Evolutionary conservation across 2,329 filamentous ascomycete genomes (phyloP), one percentile per base, ranked within the genome.

Genomic region (Beauveria caledonica): DNA sequence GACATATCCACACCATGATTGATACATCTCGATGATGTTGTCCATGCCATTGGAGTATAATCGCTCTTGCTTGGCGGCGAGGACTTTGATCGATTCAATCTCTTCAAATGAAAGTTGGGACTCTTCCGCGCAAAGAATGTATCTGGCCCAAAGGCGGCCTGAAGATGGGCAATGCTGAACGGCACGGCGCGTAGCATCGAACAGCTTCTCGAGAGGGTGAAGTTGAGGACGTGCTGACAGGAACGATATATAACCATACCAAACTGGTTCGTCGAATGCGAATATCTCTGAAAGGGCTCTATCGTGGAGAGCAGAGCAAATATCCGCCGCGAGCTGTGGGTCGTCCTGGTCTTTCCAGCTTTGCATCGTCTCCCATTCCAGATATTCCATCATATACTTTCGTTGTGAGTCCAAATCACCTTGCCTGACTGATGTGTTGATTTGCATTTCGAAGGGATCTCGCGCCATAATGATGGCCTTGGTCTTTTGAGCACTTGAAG

Each of bases 151-250:
- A 7, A 99, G 80, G 29, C 84, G 81, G 17, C 94, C 94, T 7
- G 92, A 95, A 88, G 92, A 96, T 2, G 94, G 92, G 67, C 93
- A 96, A 73, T 97, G 94, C 48, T 87, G 84, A 10, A 92, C 94
- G 13, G 91, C 92, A 64, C 92, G 84, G 67, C 91, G 86, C 2
- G 95, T 79, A 7, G 93, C 82, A 51, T 90, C 83, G 10, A 96
- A 80, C 42, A 89, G 73, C 33, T 67, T 69, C 39, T 65, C 67
- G 73, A 80, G 60, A 70, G 73, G 60, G 69, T 73, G 65, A 60
- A 72, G 48, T 64, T 74, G 64, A 66, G 70, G 66, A 72, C 75
- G 59, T 65, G 74, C 81, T n/a, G 78, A 80, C 52, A 94, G 75
- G 65, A 91, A 92, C 63, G 91, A 88, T 29, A 90, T 78, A 67